Evolutionary conservation across 805 yeast species (phyloP), one percentile per base, ranked within the genome.

Genomic region (Zygosaccharomyces siamensis): DNA sequence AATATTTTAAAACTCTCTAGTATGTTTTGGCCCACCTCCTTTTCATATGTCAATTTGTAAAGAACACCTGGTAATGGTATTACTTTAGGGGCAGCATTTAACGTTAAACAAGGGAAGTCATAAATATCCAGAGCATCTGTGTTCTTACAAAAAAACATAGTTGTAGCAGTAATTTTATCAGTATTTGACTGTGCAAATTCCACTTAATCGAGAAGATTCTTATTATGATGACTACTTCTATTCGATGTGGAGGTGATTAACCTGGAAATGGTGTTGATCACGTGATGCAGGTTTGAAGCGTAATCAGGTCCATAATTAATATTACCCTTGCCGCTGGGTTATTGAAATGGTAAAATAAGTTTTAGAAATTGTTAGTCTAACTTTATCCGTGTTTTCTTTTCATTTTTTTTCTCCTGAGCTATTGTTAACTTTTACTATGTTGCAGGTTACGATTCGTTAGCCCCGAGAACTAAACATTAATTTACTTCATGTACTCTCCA

Each of bases 11-110:
- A 78, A 24, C 76, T 68, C 20, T 72, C 66, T 38, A 80, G 63
- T 16, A 81, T 61, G 3, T 73, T 68, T 8, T 75, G 71, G 1
- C 80, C 83, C 45, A 73, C 72, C 46, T 69, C 64, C 46, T 74
- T 68, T 14, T 74, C 63, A 46, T 80, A 75, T 1, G 78, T 69
- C n/a, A 82, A 78, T 48, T 78, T 75, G 63, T 82, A 83, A 21
- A 80, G 70, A 36, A 82, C 76, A 0, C 86, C 86, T 1, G 89
- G 87, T 7, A 82, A 57, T 27, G 81, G 71, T 11, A 83, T 79
- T 45, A 73, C 59, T 1, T 59, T 41, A 1, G 69, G 60, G 11
- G 57, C 48, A 21, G 46, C 48, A 14, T 47, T 36, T 23, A 58
- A 48, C 6, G 50, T 45, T 31, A 56, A 47, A 39, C 60, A 55